Base-by-base conservation (phyloP, 148 eudicot genomes). In the Amaranthus cruentus region DNA sequence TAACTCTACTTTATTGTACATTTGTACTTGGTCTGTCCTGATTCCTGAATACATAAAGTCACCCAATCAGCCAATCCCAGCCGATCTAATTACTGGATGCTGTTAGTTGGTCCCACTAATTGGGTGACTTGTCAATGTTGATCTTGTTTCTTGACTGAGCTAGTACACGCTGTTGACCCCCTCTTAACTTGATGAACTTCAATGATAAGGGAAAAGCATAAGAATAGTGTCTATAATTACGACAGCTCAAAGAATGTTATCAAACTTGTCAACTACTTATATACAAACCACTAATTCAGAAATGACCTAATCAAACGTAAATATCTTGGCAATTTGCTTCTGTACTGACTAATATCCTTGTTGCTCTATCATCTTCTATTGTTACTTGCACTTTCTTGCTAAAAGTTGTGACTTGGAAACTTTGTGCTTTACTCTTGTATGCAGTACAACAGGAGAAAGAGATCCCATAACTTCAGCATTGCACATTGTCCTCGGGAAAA, bases 381-480 rank as follows among this genome's bases (percentile, higher is more conserved):
- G 46, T 21, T 62, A 6, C 10, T 46, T 63, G 9, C 47, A 42
- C 4, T 62, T 62, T 28, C 49, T 53, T 43, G 48, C 68, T 50
- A 3, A 66, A 47, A 57, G 47, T 3, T 76, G 43, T 21, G 42
- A 43, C 59, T 21, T 73, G 52, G 18, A 51, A 75, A 64, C 68
- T 47, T 47, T 28, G 56, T 71, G 57, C 66, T 75, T 71, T 59
- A 60, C 66, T 43, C 50, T 70, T 56, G 9, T 44, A 43, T 85
- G 83, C 88, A 95, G 99, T 72, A 92, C 96, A 18, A 95, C 99
- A 73, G 99, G 99, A 76, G 88, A 79, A 70, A 81, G 97, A 79
- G 99, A 95, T 87, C 87, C 94, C 63, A 77, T 84, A 77, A 95
- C 99, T 74, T 95, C 99, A 75, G 97, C 99, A 59, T 83, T 95